Base-by-base conservation (phyloP, 495 filamentous ascomycete species). In the Pseudevernia furfuracea region DNA sequence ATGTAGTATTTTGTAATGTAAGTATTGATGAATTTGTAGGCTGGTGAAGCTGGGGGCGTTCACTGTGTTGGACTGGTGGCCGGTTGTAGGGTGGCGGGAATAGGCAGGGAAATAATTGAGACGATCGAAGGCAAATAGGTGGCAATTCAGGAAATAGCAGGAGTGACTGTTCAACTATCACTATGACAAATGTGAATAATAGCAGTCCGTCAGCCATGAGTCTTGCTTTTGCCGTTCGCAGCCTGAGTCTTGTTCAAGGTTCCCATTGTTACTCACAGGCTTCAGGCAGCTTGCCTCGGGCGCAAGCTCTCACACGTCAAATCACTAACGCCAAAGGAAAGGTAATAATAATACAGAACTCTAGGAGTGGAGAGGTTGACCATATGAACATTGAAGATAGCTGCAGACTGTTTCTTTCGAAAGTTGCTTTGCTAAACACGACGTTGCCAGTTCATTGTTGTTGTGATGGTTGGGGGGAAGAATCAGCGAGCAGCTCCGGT, bases 201-300 rank as follows among this genome's bases (percentile, higher is more conserved):
- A 55, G 55, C 32, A 59, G 41, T 34, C 32, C 21, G 53, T 64
- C 36, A 64, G 62, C 62, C 25, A 64, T 64, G 62, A 64, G 52
- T 64, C 62, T 64, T 64, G 30, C 38, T 19, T 41, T 43, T 23
- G 44, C 56, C 62, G 62, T 59, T 64, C 56, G 62, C 62, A 34
- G 62, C 43, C 25, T 52, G 32, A 14, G 32, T 43, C 28, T 56
- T 64, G 62, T 53, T 41, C 15, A 59, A 17, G n/a, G 21, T 41
- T 52, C 28, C 63, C 67, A 68, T 66, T 62, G 59, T 68, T 68
- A 68, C 67, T 68, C 67, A 68, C 67, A 66, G 37, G 60, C 48
- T 60, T 57, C 2, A 37, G 39, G 37, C 59, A 58, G 56, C 21
- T 49, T 38, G 62, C 28, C 59, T 38, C 48, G 58, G 62, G 55